A percentile compares a stretch with the other conserved stretches of the same genome.
Conservation (phyloP, 306 rosid species). For the Cicer chorassanicum region DNA sequence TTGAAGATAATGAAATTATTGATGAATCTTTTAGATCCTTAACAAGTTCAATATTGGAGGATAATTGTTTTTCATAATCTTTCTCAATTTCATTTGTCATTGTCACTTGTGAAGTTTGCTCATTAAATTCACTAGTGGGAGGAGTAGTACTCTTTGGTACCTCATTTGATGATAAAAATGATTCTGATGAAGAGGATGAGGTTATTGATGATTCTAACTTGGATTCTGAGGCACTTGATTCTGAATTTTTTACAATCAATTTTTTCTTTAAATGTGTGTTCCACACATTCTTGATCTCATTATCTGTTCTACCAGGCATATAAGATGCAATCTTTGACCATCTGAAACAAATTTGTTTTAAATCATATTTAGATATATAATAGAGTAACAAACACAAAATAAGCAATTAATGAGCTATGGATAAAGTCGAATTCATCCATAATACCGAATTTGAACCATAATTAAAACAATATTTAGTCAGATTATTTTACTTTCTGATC, state of each 20-base stretch:
- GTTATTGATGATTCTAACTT: constrained; percentile 62
- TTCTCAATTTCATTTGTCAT: constrained; percentile 29
- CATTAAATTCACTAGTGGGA: constrained; percentile 21
- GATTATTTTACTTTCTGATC: too few species aligned
- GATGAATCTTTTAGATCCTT: constrained; percentile 48
- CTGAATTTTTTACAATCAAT: constrained; percentile 40
- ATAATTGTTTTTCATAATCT: constrained; percentile 39
- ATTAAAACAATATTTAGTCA: too few species aligned
- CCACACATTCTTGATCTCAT: constrained; percentile 97
- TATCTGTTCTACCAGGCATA: constrained; percentile 89
- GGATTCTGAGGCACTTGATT: constrained; percentile 47
- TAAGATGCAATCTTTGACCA: constrained; percentile 91
- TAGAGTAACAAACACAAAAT: not conserved
- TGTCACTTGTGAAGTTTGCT: constrained; percentile 23
- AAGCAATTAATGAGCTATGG: not conserved
- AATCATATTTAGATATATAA: not conserved
- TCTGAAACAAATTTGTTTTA: constrained; percentile 49
- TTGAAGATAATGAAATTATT: constrained; percentile 44
- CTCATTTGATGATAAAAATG: constrained; percentile 53
- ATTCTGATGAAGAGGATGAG: constrained; percentile 61
- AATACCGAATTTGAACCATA: too few species aligned
- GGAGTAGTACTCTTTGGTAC: not conserved
- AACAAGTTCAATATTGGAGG: constrained; percentile 38
- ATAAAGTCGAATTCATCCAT: not conserved
- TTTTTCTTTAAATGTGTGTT: constrained; percentile 90